Percentiles rank a stretch among this genome's conserved stretches.
phyloP scores from a whole-genome alignment of 352 stramenopile species.

The Pythium oligandrum region DNA sequence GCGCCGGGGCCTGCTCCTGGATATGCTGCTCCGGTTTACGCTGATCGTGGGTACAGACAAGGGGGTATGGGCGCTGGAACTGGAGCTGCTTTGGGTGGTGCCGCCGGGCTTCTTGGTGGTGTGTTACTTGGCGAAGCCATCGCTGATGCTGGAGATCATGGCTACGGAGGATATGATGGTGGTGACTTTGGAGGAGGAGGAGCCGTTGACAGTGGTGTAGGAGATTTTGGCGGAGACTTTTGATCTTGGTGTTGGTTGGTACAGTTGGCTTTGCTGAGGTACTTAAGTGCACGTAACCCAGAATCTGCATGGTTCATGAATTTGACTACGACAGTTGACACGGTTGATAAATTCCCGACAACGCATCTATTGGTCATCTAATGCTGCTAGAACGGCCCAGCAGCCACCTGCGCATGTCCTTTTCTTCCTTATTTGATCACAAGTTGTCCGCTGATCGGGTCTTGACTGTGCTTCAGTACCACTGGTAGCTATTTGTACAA shows the following conservation, averaged over 20 bases:
- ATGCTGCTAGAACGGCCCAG: no score
- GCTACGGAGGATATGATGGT: slow-evolving; percentile 2
- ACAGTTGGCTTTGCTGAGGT: no score
- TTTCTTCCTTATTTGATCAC: no score
- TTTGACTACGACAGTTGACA: background rate
- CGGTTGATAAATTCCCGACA: no score
- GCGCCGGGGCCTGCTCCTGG: background rate
- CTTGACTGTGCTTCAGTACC: no score
- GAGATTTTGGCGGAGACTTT: slow-evolving; percentile 45
- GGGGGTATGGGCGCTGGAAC: slow-evolving; percentile 42
- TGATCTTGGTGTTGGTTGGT: slow-evolving; percentile 5
- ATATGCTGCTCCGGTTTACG: slow-evolving; percentile 13
- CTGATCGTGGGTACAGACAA: slow-evolving; percentile 17
- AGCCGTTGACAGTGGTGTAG: slow-evolving; percentile 8
- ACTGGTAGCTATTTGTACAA: no score
- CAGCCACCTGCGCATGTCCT: no score
- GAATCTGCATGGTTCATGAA: slow-evolving; percentile 2
- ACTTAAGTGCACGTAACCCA: slow-evolving; percentile 6
- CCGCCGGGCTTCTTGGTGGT: slow-evolving; percentile 40
- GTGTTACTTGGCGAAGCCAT: slow-evolving; percentile 32
- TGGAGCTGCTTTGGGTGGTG: slow-evolving; percentile 37
- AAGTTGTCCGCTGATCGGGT: no score
- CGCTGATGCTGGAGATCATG: slow-evolving; percentile 22
- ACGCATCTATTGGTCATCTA: no score
- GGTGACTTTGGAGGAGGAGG: slow-evolving; percentile 17